phyloP scores from a whole-genome alignment of 1,139 yeast species.

The Sugiyamaella castrensis region DNA sequence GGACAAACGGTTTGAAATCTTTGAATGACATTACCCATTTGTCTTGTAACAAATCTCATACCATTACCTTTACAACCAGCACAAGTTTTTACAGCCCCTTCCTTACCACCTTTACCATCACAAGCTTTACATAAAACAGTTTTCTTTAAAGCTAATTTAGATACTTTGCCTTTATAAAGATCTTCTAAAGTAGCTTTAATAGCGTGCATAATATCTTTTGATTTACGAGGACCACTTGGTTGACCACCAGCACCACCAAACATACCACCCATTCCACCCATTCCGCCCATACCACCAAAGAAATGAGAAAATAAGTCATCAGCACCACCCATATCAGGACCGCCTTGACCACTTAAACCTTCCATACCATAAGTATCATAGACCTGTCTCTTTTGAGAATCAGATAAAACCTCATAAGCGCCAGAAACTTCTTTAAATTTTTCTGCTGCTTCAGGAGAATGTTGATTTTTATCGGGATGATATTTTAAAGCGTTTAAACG shows the following conservation, averaged over 20 bases:
- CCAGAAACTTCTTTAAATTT: slow-evolving; percentile 85
- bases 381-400: slow-evolving; percentile 79
- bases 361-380: slow-evolving; percentile 93
- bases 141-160: slow-evolving; percentile 91
- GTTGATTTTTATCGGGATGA: slow-evolving; percentile 92
- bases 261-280: slow-evolving; percentile 40
- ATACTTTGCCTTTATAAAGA: slow-evolving; percentile 83
- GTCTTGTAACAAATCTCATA: slow-evolving; percentile 88
- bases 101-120: slow-evolving; percentile 96
- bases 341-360: slow-evolving; percentile 78
- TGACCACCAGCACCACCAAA: slow-evolving; percentile 64
- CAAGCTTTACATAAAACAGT: slow-evolving; percentile 84
- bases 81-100: slow-evolving; percentile 84
- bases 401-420: slow-evolving; percentile 82
- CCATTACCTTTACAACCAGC: slow-evolving; percentile 86
- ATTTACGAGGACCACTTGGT: slow-evolving; percentile 73
- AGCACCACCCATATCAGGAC: slow-evolving; percentile 66
- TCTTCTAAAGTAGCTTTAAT: slow-evolving; percentile 87
- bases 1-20: slow-evolving; percentile 96
- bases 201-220: slow-evolving; percentile 85
- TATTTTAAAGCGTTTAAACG: slow-evolving; percentile 87
- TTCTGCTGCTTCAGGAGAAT: slow-evolving; percentile 88
- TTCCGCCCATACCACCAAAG: slow-evolving; percentile 69
- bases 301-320: slow-evolving; percentile 92
- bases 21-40: slow-evolving; percentile 99